Conservation (phyloP, 208 protist species). For the Polymyxa betae region DNA sequence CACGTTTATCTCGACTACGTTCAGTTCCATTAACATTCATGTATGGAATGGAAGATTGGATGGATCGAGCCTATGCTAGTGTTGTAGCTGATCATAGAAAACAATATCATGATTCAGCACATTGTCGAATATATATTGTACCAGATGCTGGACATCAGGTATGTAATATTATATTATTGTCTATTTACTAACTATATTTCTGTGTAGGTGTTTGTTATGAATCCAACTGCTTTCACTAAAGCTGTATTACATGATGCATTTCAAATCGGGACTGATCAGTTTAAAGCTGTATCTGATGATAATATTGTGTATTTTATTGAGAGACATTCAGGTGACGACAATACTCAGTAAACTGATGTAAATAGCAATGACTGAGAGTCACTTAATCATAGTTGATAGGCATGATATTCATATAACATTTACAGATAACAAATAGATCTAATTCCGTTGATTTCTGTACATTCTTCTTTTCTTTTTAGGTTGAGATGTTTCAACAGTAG, state of each 20-base stretch:
- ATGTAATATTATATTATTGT: not conserved
- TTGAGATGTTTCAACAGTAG: not conserved
- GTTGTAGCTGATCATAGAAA: not conserved
- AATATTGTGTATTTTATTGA: not conserved
- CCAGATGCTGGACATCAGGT: slow-evolving; percentile 41
- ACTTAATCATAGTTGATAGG: too few relatives aligned
- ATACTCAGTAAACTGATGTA: too few relatives aligned
- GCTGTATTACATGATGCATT: not conserved
- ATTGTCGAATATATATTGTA: slow-evolving; percentile 31
- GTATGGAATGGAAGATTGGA: slow-evolving; percentile 28
- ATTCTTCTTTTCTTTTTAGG: not conserved
- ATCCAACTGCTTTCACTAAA: not conserved
- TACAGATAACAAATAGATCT: not conserved
- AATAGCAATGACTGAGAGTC: too few relatives aligned
- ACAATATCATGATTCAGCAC: not conserved
- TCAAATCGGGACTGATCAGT: not conserved
- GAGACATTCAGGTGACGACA: not conserved
- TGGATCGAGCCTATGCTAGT: not conserved
- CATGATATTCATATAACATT: not conserved
- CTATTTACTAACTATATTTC: not conserved
- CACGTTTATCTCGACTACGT: not conserved
- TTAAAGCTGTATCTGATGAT: not conserved
- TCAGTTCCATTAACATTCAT: not conserved
- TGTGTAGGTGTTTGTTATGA: slow-evolving; percentile 6
- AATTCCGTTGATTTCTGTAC: not conserved